Conservation (phyloP, 768 basidiomycete species). For the Amyloporia xantha region DNA sequence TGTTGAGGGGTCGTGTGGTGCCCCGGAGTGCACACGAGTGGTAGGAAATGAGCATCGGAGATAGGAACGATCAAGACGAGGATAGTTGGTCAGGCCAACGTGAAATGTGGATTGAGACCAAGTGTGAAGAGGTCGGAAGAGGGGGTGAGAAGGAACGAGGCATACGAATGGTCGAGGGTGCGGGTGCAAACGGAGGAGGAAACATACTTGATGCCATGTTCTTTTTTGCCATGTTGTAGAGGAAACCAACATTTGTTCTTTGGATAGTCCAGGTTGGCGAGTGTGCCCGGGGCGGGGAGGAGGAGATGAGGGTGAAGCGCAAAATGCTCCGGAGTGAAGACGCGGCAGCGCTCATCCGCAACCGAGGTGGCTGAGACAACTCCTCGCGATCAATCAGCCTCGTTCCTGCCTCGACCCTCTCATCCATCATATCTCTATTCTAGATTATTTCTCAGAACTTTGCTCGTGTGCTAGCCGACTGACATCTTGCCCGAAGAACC, state of each 20-base stretch:
- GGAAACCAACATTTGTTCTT: constrained; percentile 16
- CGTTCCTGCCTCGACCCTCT: constrained; percentile 3
- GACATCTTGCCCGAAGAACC: background rate
- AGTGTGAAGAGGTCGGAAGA: background rate
- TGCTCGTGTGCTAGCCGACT: background rate
- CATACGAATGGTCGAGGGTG: constrained; percentile 5
- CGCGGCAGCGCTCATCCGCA: background rate
- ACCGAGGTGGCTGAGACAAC: background rate
- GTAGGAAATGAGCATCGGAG: constrained; percentile 6
- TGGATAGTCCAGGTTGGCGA: constrained; percentile 19
- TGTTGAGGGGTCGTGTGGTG: background rate
- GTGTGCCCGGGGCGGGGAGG: constrained; percentile 4
- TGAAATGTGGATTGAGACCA: background rate
- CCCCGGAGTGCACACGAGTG: background rate
- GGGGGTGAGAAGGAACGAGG: constrained; percentile 3
- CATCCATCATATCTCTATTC: constrained; percentile 5
- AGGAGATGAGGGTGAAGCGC: constrained; percentile 12
- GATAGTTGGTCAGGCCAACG: background rate
- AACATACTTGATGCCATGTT: constrained; percentile 15
- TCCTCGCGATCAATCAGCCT: constrained; percentile 3
- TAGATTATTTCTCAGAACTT: background rate
- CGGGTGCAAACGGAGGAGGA: constrained; percentile 1
- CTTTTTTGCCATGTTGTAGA: constrained; percentile 21
- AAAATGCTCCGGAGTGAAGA: constrained; percentile 10
- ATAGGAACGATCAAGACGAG: constrained; percentile 9